These are phyloP conservation scores for Trichoderma orchidacearum DNA, from an alignment of 495 filamentous ascomycete species.

Conservation along the genomic window DNA sequence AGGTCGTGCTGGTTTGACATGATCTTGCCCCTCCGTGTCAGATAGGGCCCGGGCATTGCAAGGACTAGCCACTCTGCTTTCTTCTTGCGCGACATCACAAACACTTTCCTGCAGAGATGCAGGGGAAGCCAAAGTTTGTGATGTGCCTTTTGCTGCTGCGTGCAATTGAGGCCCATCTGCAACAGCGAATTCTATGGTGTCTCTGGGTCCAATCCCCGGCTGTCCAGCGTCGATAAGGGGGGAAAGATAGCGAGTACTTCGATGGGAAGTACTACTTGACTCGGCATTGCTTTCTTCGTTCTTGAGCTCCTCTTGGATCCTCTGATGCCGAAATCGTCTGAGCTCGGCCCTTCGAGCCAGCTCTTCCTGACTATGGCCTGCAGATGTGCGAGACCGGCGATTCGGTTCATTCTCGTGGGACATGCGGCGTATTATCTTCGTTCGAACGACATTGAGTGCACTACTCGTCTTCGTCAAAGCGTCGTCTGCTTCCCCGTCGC, in stretches of 20 bases:
- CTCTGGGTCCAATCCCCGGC: slow-evolving; percentile 3
- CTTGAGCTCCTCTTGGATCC: slow-evolving; percentile 38
- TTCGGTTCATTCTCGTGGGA: slow-evolving; percentile 17
- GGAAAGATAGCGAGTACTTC: background rate
- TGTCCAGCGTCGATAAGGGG: slow-evolving; percentile 1
- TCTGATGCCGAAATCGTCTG: slow-evolving; percentile 32
- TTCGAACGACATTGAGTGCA: slow-evolving; percentile 22
- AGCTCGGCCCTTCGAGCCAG: slow-evolving; percentile 35
- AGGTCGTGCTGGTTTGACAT: slow-evolving; percentile 5
- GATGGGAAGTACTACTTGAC: slow-evolving; percentile 25
- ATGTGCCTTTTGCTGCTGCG: slow-evolving; percentile 14
- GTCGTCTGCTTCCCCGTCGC: slow-evolving; percentile 16
- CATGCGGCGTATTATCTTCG: slow-evolving; percentile 29
- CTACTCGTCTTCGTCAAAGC: slow-evolving; percentile 18
- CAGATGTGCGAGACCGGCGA: slow-evolving; percentile 22
- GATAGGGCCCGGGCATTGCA: slow-evolving; percentile 1
- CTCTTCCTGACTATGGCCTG: slow-evolving; percentile 32
- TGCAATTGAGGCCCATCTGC: background rate
- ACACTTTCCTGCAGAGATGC: background rate
- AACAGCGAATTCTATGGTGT: background rate
- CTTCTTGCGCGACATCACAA: background rate
- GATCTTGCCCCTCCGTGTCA: background rate
- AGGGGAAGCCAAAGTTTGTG: background rate
- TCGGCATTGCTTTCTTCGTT: slow-evolving; percentile 24
- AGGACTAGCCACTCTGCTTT: background rate